These are phyloP conservation scores for Quercus phellos DNA, from an alignment of 331 rosid species.

Conservation along the genomic window DNA sequence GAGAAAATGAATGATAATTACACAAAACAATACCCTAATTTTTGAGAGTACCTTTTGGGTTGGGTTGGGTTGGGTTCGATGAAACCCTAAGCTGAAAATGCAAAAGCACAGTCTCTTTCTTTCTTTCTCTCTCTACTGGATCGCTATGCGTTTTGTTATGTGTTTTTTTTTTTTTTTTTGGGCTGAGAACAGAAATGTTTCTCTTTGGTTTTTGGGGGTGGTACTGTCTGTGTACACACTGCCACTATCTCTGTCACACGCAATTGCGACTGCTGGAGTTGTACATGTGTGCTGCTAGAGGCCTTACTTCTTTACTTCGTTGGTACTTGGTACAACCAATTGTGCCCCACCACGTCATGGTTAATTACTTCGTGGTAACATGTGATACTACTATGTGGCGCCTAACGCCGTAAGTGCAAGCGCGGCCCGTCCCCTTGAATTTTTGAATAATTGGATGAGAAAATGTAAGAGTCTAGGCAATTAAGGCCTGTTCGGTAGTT, in stretches of 20 bases:
- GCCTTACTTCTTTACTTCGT: neutral
- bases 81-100: neutral
- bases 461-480: no score
- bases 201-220: neutral
- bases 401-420: no score
- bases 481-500: no score
- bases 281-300: neutral
- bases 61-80: neutral
- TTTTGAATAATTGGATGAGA: no score
- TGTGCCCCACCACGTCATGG: neutral
- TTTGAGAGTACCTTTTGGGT: neutral
- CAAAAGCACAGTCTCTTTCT: neutral
- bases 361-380: neutral
- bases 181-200: no score
- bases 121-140: no score
- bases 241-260: no score
- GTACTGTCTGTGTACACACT: neutral
- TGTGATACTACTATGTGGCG: no score
- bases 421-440: no score
- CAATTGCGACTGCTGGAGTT: no score
- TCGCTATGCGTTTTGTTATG: no score
- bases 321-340: neutral
- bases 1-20: slow-evolving; percentile 3
- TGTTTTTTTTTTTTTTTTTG: neutral
- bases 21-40: neutral